Conservation (phyloP, 306 rosid genomes). For the Cucurbita argyrosperma region DNA sequence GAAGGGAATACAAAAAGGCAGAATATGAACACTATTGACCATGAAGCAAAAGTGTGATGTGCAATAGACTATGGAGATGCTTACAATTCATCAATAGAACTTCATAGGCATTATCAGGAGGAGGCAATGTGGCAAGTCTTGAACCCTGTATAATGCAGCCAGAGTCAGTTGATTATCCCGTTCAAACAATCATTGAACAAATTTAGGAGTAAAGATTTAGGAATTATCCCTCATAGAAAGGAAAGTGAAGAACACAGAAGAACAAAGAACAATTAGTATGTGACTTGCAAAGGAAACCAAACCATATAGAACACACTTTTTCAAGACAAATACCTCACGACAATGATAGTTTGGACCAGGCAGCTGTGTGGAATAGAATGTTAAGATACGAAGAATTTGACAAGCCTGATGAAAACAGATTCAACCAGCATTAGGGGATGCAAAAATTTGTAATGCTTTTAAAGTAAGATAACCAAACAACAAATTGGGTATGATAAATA, state of each 20-base stretch:
- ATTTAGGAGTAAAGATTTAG: neutral
- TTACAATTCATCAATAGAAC: slow-evolving; percentile 75
- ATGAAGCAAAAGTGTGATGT: slow-evolving; percentile 10
- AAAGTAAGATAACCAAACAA: neutral
- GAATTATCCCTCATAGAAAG: neutral
- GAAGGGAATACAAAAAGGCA: neutral
- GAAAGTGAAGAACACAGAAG: neutral
- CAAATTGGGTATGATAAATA: neutral
- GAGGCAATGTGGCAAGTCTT: slow-evolving; percentile 69
- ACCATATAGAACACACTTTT: neutral
- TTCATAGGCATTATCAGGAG: slow-evolving; percentile 51
- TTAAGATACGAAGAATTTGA: slow-evolving; percentile 71
- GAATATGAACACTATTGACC: neutral
- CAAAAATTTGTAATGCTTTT: neutral
- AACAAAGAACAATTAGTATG: neutral
- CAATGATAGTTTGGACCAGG: slow-evolving; percentile 99
- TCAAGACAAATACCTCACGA: slow-evolving; percentile 54
- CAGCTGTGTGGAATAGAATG: slow-evolving; percentile 97
- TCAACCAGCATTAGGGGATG: neutral
- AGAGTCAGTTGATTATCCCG: neutral
- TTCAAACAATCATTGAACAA: neutral
- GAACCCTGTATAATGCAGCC: slow-evolving; percentile 50
- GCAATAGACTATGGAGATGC: neutral
- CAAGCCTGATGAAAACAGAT: slow-evolving; percentile 42
- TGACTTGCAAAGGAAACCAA: neutral